phyloP scores from a whole-genome alignment of 257 asterid genomes.

The Primulina tabacum region DNA sequence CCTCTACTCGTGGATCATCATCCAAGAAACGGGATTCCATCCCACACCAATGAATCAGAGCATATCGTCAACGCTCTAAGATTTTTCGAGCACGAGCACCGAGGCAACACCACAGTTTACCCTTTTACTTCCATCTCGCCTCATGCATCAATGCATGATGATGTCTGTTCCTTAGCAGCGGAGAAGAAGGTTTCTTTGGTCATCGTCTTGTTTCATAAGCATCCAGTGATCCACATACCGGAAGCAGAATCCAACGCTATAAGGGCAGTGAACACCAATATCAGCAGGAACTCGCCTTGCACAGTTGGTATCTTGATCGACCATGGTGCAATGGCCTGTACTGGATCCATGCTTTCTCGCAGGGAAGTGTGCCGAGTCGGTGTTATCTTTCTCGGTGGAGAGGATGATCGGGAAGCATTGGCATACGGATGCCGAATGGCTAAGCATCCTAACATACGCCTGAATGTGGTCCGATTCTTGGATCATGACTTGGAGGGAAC shows the following conservation, averaged over 20 bases:
- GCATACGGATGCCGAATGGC: conserved; percentile 38
- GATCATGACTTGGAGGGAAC: conserved; percentile 1
- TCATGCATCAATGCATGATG: conserved; percentile 42
- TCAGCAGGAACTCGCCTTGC: conserved; percentile 37
- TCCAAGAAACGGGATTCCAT: conserved; percentile 16
- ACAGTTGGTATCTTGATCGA: conserved; percentile 42
- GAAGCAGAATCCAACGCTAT: conserved; percentile 14
- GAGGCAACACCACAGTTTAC: conserved; percentile 26
- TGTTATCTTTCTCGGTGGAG: conserved; percentile 42
- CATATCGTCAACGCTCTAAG: conserved; percentile 37
- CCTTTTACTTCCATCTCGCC: conserved; percentile 40
- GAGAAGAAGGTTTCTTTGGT: conserved; percentile 36
- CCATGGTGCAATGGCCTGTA: conserved; percentile 15
- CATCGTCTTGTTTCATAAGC: conserved; percentile 35
- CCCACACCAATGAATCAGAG: conserved; percentile 26
- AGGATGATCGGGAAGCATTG: conserved; percentile 47
- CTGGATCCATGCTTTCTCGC: neutral
- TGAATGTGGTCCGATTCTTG: conserved; percentile 29
- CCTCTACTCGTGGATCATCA: conserved; percentile 35
- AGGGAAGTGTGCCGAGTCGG: conserved; percentile 19
- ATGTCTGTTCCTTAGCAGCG: conserved; percentile 39
- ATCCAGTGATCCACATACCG: conserved; percentile 4
- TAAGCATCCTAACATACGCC: conserved; percentile 22
- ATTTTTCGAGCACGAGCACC: conserved; percentile 25
- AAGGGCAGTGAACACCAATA: conserved; percentile 29